Conservation (phyloP, 768 basidiomycete species). For the Psilocybe tampanensis region DNA sequence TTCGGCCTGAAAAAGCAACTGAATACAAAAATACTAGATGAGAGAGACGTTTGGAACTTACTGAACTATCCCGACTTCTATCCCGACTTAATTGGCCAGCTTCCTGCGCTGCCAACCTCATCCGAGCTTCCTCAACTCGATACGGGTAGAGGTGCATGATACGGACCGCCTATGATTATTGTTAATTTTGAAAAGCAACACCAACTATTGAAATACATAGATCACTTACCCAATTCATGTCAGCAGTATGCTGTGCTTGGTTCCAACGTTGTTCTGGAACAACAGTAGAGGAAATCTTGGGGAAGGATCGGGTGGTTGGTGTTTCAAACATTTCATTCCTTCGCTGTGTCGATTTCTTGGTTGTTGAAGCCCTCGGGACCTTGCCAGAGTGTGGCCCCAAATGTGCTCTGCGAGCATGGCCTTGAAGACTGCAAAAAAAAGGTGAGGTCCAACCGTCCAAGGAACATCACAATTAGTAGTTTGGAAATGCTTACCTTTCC, state of each 20-base stretch:
- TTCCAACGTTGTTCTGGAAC: background rate
- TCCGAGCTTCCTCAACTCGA: background rate
- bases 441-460: no score
- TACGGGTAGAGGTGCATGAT: constrained; percentile 5
- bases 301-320: background rate
- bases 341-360: background rate
- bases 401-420: background rate
- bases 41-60: no score
- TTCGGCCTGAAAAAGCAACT: background rate
- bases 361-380: background rate
- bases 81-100: background rate
- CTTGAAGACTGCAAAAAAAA: background rate
- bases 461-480: background rate
- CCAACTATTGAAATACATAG: background rate
- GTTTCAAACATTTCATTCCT: background rate
- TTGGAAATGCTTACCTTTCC: background rate
- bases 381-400: background rate
- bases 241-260: background rate
- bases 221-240: background rate
- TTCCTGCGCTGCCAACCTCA: background rate
- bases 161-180: background rate
- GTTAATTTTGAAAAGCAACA: no score
- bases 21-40: no score
- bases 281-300: background rate
- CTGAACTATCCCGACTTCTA: background rate